Percentiles rank a stretch among this genome's conserved stretches.
phyloP scores from a whole-genome alignment of 331 rosid species.

The Rosa hybrid region DNA sequence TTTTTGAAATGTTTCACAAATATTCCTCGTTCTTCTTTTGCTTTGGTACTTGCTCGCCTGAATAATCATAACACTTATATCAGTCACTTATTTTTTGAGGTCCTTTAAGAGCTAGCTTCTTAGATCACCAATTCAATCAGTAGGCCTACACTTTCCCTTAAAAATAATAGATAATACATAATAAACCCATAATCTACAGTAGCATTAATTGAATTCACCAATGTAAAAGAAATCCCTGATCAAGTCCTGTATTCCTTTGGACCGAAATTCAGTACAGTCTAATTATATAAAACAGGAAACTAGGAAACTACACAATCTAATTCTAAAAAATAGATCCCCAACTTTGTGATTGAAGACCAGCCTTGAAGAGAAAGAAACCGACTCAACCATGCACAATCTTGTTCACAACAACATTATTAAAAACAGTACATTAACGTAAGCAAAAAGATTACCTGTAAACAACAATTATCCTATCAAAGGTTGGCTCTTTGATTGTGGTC shows the following conservation, averaged over 20 bases:
- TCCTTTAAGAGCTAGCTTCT: not conserved
- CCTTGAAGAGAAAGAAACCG: not conserved
- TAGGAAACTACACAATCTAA: not conserved
- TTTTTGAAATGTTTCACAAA: conserved; percentile 89
- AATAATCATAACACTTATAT: conserved; percentile 39
- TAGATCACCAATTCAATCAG: not conserved
- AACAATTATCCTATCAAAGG: conserved; percentile 94
- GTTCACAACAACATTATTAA: not conserved
- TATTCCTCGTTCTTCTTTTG: conserved; percentile 72
- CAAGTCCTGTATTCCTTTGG: not conserved
- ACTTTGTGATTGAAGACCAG: not conserved
- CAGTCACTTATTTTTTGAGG: conserved; percentile 22
- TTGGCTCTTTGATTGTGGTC: conserved; percentile 90
- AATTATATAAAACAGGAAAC: not conserved
- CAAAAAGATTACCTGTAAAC: conserved; percentile 69
- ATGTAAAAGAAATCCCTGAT: not conserved
- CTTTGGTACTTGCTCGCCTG: conserved; percentile 71
- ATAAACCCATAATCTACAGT: not conserved
- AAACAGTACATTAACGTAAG: not conserved
- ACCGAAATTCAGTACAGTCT: not conserved
- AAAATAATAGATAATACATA: not conserved
- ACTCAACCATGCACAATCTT: not conserved
- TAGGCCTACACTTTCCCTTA: not conserved
- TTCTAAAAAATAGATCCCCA: not conserved
- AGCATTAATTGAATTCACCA: not conserved